Conservation (phyloP, 176 grass and related monocot species). For the Tillandsia leiboldiana region DNA sequence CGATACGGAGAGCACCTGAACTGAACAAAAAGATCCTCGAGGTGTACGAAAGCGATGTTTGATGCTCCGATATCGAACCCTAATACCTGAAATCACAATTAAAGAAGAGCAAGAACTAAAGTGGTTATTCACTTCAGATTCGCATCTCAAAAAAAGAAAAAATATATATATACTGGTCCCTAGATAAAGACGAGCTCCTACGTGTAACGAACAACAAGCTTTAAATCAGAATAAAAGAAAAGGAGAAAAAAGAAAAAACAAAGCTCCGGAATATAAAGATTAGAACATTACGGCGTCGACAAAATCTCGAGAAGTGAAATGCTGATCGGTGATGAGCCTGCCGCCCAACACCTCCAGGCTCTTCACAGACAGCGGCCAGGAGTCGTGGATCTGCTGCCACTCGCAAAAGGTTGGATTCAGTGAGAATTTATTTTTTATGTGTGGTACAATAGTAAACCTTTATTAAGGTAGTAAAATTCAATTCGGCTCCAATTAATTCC, state of each 20-base stretch:
- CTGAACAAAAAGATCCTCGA: conserved; percentile 67
- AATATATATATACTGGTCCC: conserved; percentile 18
- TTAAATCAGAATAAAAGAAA: conserved; percentile 10
- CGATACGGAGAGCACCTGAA: conserved; percentile 33
- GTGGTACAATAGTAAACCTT: no score
- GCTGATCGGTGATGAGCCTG: conserved; percentile 56
- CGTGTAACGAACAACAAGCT: conserved; percentile 22
- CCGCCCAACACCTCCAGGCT: conserved; percentile 75
- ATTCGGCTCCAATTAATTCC: no score
- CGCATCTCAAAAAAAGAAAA: no score
- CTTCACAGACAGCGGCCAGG: conserved; percentile 48
- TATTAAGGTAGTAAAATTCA: no score
- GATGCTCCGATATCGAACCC: conserved; percentile 67
- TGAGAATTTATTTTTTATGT: no score
- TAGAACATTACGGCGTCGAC: conserved; percentile 30
- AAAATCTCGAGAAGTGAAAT: conserved; percentile 80
- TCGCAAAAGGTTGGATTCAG: conserved; percentile 4
- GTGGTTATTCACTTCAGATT: no score
- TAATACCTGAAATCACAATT: conserved; percentile 33
- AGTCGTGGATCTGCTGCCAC: conserved; percentile 45
- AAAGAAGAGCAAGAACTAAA: no score
- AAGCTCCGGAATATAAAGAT: neutral
- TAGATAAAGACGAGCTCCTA: conserved; percentile 88
- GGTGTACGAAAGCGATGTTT: conserved; percentile 42
- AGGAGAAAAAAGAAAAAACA: conserved; percentile 13